Base-by-base conservation (phyloP, 805 yeast genomes). In the Saitoella complicata region DNA sequence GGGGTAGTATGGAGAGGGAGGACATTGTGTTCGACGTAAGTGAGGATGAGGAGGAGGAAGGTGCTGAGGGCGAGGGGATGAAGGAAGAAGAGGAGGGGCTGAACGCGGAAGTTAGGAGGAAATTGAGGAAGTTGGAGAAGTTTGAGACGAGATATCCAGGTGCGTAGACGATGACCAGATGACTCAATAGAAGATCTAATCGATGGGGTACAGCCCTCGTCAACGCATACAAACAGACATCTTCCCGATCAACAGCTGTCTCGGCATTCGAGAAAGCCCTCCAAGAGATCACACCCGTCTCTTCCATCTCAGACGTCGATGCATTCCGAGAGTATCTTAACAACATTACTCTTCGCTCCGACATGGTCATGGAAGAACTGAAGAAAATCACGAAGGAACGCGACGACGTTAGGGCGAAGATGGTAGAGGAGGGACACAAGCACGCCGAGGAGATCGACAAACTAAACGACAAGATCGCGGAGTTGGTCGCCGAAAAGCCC, bases 241-340 rank as follows among this genome's bases (percentile, higher is more conserved):
- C 36, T 33, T 9, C 36, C 11, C 11, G 36, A 33, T 9, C 11
- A 33, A 3, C 36, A 33, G 10, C 10, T 3, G 36, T 11, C 10
- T 10, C 36, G 36, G 36, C 36, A 32, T 39, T 39, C 11, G 36
- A 39, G 13, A 39, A 9, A n/a, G 13, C 11, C 7, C 33, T 39
- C 12, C 42, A 39, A 32, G 42, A 39, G 32, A 39, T 31, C 8
- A 39, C 42, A n/a, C 42, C 42, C 1, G 11, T 39, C 36, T 39
- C 42, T 6, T 12, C 29, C 21, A 39, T 39, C 32, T 6, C 11
- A 9, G 42, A 39, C 21, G 12, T 39, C 5, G 34, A 39, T 4
- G 42, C 36, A 7, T 39, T 39, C 42, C n/a, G n/a, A n/a, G 42
- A 39, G 8, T 39, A 10, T n/a, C 11, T 39, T 5, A 36, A 39